phyloP scores from a whole-genome alignment of 257 asterid genomes.

The Euphrasia confusa region DNA sequence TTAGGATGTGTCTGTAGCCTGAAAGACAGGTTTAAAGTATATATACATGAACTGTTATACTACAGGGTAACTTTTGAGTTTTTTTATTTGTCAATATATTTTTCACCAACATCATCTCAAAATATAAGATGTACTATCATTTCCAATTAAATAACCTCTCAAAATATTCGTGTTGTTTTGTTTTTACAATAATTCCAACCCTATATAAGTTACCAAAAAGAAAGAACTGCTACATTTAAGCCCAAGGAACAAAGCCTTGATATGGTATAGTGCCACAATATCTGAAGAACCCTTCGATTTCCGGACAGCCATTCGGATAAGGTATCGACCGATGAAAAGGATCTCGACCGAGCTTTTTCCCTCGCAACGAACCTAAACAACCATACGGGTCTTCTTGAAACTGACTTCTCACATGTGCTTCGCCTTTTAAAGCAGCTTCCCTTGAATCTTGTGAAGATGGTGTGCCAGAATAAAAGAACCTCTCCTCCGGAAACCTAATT shows the following conservation, averaged over 20 bases:
- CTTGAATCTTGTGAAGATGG: constrained; percentile 65
- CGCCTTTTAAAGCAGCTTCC: constrained; percentile 89
- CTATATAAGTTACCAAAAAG: background rate
- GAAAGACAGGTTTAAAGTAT: background rate
- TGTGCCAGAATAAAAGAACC: constrained; percentile 77
- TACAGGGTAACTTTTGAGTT: background rate
- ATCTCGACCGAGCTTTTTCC: constrained; percentile 72
- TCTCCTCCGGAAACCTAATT: constrained; percentile 57
- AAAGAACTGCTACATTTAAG: constrained; percentile 21
- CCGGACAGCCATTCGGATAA: constrained; percentile 94
- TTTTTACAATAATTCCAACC: background rate
- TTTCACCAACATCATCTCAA: no score
- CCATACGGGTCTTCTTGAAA: constrained; percentile 86
- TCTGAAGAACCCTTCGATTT: constrained; percentile 67
- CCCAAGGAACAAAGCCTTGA: constrained; percentile 81
- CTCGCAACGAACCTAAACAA: constrained; percentile 64
- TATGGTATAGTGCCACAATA: constrained; percentile 70
- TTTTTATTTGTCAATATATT: no score
- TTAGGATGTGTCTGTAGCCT: constrained; percentile 15
- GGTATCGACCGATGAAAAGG: constrained; percentile 92
- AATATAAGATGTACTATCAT: no score
- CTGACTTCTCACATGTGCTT: constrained; percentile 66
- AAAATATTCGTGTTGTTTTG: no score
- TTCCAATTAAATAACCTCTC: no score
- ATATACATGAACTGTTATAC: background rate